Conservation (phyloP, 805 yeast species). For the Candida ficus region DNA sequence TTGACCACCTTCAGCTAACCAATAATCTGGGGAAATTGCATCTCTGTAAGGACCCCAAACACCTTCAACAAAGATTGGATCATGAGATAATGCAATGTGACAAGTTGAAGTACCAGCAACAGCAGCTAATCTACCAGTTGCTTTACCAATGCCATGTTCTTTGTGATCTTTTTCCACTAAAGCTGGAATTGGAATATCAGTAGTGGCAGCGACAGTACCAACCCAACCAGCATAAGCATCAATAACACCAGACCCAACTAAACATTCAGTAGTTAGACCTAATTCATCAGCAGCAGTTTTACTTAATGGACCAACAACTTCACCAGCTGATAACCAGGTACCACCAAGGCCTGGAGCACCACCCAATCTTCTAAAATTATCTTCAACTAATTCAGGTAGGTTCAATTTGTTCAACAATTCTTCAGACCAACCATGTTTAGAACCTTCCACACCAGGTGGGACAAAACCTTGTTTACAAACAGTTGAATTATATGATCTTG, state of each 20-base stretch:
- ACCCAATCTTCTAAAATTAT: constrained; percentile 75
- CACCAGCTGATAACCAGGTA: constrained; percentile 80
- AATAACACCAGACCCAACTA: constrained; percentile 93
- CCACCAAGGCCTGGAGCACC: constrained; percentile 77
- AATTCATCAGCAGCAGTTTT: constrained; percentile 68
- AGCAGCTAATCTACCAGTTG: constrained; percentile 88
- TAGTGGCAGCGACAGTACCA: constrained; percentile 93
- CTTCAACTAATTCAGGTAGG: constrained; percentile 69
- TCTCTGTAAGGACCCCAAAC: constrained; percentile 99
- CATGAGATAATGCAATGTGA: constrained; percentile 81
- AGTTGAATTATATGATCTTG: constrained; percentile 83
- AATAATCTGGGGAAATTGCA: constrained; percentile 80
- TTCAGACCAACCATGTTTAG: constrained; percentile 83
- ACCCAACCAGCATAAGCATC: constrained; percentile 99
- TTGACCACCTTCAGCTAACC: constrained; percentile 99
- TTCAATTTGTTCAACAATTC: constrained; percentile 68
- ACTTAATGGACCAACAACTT: constrained; percentile 70
- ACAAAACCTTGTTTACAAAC: constrained; percentile 96
- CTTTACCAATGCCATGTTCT: constrained; percentile 44
- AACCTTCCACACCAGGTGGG: constrained; percentile 87
- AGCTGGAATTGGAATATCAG: constrained; percentile 49
- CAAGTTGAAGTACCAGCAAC: constrained; percentile 99
- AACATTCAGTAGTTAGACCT: constrained; percentile 74
- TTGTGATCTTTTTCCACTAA: constrained; percentile 45
- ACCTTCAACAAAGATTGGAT: constrained; percentile 87